Conservation (phyloP, 1,284 basidiomycete species). For the Microstroma glucosiphilum region DNA sequence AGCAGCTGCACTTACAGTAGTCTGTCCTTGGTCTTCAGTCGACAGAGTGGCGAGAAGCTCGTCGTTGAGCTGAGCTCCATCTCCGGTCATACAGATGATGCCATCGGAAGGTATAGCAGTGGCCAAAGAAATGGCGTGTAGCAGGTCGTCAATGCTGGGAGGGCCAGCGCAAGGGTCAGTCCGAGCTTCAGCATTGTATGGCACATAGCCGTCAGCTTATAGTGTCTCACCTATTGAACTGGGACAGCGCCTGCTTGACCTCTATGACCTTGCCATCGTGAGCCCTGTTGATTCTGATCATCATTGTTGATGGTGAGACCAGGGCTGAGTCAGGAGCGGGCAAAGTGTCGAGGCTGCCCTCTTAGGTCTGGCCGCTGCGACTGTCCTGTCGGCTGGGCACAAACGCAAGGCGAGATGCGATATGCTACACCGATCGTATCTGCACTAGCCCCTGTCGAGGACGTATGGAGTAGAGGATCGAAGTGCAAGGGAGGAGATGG, state of each 20-base stretch:
- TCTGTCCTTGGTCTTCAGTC: constrained; percentile 17
- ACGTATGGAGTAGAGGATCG: no score
- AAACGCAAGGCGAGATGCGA: no score
- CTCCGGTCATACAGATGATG: constrained; percentile 46
- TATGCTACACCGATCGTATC: no score
- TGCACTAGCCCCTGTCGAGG: no score
- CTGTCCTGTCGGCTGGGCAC: no score
- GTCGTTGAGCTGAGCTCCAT: constrained; percentile 41
- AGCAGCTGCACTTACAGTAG: constrained; percentile 16
- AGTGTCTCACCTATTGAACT: constrained; percentile 26
- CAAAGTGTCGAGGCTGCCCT: no score
- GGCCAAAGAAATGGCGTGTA: constrained; percentile 44
- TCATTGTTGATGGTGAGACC: no score
- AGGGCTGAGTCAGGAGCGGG: no score
- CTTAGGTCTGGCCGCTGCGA: no score
- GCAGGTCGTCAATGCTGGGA: constrained; percentile 34
- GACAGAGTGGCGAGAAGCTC: constrained; percentile 20
- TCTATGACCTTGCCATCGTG: constrained; percentile 41
- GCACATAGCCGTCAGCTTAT: neutral
- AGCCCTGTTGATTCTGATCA: constrained; percentile 40
- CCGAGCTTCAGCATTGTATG: no score
- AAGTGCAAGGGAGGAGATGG: no score
- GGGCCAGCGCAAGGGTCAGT: no score
- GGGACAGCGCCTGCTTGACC: constrained; percentile 37
- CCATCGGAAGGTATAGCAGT: constrained; percentile 43